phyloP scores from a whole-genome alignment of 1,284 basidiomycete genomes.

The Apiotrichum domesticum region DNA sequence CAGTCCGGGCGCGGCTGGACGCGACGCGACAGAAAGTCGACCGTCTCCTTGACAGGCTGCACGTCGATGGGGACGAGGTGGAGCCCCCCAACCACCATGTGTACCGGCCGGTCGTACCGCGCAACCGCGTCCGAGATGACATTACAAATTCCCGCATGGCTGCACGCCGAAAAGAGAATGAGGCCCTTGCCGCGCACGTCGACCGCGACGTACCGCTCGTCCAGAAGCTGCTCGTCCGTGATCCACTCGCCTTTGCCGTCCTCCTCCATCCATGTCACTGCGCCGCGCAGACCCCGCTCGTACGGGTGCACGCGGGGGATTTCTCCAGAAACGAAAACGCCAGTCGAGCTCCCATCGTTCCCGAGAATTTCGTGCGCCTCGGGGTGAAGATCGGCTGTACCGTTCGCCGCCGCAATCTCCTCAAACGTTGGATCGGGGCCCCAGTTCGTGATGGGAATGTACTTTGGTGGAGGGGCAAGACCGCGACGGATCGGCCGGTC shows the following conservation, averaged over 20 bases:
- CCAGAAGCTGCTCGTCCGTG: slow-evolving; percentile 66
- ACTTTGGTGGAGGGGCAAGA: slow-evolving; percentile 58
- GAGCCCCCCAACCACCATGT: slow-evolving; percentile 75
- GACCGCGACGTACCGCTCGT: slow-evolving; percentile 69
- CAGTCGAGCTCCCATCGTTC: slow-evolving; percentile 63
- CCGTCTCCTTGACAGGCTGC: slow-evolving; percentile 61
- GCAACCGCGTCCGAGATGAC: slow-evolving; percentile 62
- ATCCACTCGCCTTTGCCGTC: slow-evolving; percentile 50
- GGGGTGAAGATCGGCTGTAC: slow-evolving; percentile 56
- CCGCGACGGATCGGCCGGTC: slow-evolving; percentile 66
- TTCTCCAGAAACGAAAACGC: slow-evolving; percentile 68
- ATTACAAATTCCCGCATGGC: slow-evolving; percentile 77
- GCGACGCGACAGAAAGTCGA: slow-evolving; percentile 59
- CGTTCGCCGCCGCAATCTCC: slow-evolving; percentile 57
- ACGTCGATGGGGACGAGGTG: slow-evolving; percentile 65
- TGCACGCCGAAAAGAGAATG: slow-evolving; percentile 76
- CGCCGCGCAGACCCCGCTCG: slow-evolving; percentile 63
- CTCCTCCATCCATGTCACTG: slow-evolving; percentile 57
- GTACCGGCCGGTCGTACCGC: slow-evolving; percentile 60
- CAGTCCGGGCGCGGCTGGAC: slow-evolving; percentile 61
- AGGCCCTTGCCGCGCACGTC: slow-evolving; percentile 72
- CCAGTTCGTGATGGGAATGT: slow-evolving; percentile 57
- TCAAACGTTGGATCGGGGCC: slow-evolving; percentile 65
- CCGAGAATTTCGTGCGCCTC: slow-evolving; percentile 57
- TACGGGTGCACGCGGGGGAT: slow-evolving; percentile 64